Conservation (phyloP, 768 basidiomycete genomes). For the Hypholoma sublateritium region DNA sequence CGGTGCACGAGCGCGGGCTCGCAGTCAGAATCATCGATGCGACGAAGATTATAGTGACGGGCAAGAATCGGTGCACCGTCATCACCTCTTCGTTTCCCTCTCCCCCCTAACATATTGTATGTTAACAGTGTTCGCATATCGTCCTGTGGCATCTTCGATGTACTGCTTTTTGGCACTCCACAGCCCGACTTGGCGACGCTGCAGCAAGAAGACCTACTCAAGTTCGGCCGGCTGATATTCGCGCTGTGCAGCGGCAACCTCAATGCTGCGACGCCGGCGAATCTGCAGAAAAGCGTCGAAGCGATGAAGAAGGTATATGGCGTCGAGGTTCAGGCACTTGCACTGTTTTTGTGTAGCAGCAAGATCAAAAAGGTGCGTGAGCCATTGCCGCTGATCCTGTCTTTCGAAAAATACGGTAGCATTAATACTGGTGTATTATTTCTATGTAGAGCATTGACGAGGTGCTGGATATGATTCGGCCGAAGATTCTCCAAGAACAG, state of each 20-base stretch:
- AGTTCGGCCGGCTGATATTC: constrained; percentile 85
- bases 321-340: constrained; percentile 77
- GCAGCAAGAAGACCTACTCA: constrained; percentile 87
- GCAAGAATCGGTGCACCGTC: constrained; percentile 72
- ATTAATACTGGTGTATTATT: not conserved
- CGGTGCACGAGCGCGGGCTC: constrained; percentile 77
- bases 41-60: constrained; percentile 85
- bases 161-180: constrained; percentile 72
- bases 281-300: constrained; percentile 75
- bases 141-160: constrained; percentile 86
- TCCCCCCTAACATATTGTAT: not conserved
- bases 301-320: constrained; percentile 72
- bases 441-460: constrained; percentile 67
- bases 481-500: constrained; percentile 72
- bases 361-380: constrained; percentile 65
- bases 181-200: constrained; percentile 51
- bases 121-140: constrained; percentile 71
- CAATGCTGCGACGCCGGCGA: constrained; percentile 56
- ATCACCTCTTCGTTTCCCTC: not conserved
- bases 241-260: constrained; percentile 72
- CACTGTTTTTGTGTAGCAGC: constrained; percentile 71
- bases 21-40: constrained; percentile 83
- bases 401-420: not conserved
- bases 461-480: constrained; percentile 77
- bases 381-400: not conserved